A percentile compares a stretch with the other conserved stretches of the same genome.
Evolutionary conservation across 345 rosid species (phyloP).

Genomic region (Lenwebbia sp.): DNA sequence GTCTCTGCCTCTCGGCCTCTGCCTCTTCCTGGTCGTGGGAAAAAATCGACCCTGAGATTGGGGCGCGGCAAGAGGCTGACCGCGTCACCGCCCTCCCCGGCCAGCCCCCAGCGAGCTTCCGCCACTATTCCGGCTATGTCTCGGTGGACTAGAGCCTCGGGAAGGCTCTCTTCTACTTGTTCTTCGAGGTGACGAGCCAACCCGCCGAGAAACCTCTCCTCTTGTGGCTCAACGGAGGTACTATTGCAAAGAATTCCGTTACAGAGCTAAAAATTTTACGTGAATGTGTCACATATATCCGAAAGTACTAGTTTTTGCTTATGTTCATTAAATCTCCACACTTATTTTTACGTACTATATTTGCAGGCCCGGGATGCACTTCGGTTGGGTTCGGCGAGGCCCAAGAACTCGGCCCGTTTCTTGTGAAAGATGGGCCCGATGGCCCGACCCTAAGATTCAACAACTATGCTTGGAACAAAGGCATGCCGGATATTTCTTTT

Average conservation of each 20-base stretch:
- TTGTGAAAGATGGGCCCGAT: conserved; percentile 2
- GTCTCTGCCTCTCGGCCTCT: neutral
- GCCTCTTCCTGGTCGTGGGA: neutral
- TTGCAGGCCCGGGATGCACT: conserved; percentile 7
- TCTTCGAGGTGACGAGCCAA: conserved; percentile 39
- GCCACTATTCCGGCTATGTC: conserved; percentile 59
- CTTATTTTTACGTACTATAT: neutral
- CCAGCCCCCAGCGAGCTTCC: conserved; percentile 44
- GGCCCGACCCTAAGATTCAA: conserved; percentile 2
- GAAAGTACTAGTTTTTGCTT: neutral
- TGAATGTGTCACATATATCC: neutral
- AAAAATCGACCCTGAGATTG: neutral
- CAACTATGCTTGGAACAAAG: conserved; percentile 11
- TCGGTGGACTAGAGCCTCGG: conserved; percentile 5
- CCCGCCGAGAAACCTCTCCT: conserved; percentile 38
- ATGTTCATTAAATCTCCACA: neutral
- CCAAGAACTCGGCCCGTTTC: conserved; percentile 15
- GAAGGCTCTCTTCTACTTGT: conserved; percentile 61
- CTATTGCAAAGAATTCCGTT: too few relatives aligned
- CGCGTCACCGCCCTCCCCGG: conserved; percentile 40
- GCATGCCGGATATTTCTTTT: neutral
- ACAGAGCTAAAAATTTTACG: neutral
- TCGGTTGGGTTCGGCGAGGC: conserved; percentile 8
- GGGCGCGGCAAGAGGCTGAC: conserved; percentile 23
- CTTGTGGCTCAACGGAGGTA: conserved; percentile 79